Conservation (phyloP, 1,139 yeast species). For the Yamadazyma kanchanaburiensis region DNA sequence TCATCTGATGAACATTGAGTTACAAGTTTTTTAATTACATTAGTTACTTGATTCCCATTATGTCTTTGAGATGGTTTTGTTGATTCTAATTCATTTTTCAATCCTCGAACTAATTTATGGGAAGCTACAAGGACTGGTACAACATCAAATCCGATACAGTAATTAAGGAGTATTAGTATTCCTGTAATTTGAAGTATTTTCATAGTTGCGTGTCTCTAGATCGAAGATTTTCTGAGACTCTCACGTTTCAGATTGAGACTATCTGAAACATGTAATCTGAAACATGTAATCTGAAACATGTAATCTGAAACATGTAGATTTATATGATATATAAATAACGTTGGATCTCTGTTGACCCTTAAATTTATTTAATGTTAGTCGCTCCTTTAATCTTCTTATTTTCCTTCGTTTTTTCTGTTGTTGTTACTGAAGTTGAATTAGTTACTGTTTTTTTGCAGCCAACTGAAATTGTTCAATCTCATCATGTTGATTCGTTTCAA, state of each 20-base stretch:
- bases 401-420: background rate
- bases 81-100: slow-evolving; percentile 20
- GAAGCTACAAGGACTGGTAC: slow-evolving; percentile 41
- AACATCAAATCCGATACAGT: slow-evolving; percentile 8
- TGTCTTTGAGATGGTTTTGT: slow-evolving; percentile 18
- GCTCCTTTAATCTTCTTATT: no score
- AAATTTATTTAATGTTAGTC: no score
- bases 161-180: slow-evolving; percentile 14
- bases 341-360: no score
- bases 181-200: slow-evolving; percentile 1
- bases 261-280: no score
- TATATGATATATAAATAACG: no score
- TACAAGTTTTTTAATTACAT: slow-evolving; percentile 45
- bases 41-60: slow-evolving; percentile 25
- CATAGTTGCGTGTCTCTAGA: background rate
- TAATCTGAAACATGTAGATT: no score
- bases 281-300: no score
- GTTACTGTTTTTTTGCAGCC: slow-evolving; percentile 6
- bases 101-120: slow-evolving; percentile 36
- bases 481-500: no score
- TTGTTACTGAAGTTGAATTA: slow-evolving; percentile 2
- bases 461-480: no score
- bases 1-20: slow-evolving; percentile 69
- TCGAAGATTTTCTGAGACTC: background rate
- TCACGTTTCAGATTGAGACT: no score